phyloP scores from a whole-genome alignment of 495 filamentous ascomycete genomes.

The Saxophila tyrrhenica region DNA sequence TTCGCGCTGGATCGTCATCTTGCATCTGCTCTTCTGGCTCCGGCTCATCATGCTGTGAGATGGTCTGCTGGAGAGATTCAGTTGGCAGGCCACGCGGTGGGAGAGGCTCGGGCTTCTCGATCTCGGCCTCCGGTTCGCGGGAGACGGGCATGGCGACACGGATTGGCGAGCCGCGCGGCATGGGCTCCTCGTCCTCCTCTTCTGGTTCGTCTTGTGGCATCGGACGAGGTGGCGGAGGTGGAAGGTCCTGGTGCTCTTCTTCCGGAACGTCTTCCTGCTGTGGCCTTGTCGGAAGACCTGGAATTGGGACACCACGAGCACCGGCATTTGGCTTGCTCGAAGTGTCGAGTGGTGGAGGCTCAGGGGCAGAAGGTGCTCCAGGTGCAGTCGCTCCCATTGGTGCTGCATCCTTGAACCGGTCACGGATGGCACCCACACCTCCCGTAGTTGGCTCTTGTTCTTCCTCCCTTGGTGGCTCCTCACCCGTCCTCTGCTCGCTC shows the following conservation, averaged over 20 bases:
- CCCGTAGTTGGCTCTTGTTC: constrained; percentile 42
- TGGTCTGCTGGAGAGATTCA: constrained; percentile 44
- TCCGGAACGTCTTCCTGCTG: constrained; percentile 39
- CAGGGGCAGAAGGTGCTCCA: constrained; percentile 38
- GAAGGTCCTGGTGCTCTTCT: constrained; percentile 36
- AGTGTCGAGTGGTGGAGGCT: constrained; percentile 51
- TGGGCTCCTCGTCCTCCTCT: constrained; percentile 25
- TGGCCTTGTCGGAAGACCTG: constrained; percentile 56
- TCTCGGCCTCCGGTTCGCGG: constrained; percentile 44
- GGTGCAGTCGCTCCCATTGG: constrained; percentile 51
- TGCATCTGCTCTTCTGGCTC: constrained; percentile 46
- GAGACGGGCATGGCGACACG: constrained; percentile 79
- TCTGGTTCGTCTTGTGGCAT: constrained; percentile 33
- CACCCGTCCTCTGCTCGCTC: constrained; percentile 31
- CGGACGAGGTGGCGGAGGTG: constrained; percentile 47
- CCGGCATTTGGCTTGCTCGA: constrained; percentile 49
- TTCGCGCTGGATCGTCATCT: constrained; percentile 49
- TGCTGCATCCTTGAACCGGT: constrained; percentile 60
- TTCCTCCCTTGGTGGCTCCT: constrained; percentile 37
- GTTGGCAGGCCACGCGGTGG: constrained; percentile 40
- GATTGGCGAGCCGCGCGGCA: constrained; percentile 58
- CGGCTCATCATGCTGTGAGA: constrained; percentile 52
- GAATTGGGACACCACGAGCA: constrained; percentile 55
- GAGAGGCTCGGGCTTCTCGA: constrained; percentile 39
- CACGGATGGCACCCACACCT: constrained; percentile 58